These are phyloP conservation scores for slime mould (Dictyostelium discoideum) DNA, from an alignment of 78 protist species.

Conservation along the genomic window dicty_2.7 NC_007090.3:700001-700500, in stretches of 20 bases:
- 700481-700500: constrained; percentile 12
- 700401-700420: constrained; percentile 45
- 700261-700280: constrained; percentile 8
- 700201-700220: constrained; percentile 74
- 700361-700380: constrained; percentile 32
- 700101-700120: background rate
- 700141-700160: constrained; percentile 82
- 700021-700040: background rate
- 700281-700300: constrained; percentile 73
- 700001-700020: constrained; percentile 17
- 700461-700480: constrained; percentile 75
- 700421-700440: background rate
- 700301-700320: constrained; percentile 67
- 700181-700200: constrained; percentile 69
- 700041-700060: background rate
- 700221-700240: background rate
- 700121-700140: background rate
- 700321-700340: constrained; percentile 60
- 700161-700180: constrained; percentile 68
- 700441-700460: constrained; percentile 59
- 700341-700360: constrained; percentile 76
- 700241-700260: constrained; percentile 10
- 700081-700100: background rate
- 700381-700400: constrained; percentile 77
- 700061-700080: background rate